Percentiles rank a stretch among this genome's conserved stretches.
Conservation (phyloP, 1,284 basidiomycete genomes). For the Veloporphyrellus conicus region DNA sequence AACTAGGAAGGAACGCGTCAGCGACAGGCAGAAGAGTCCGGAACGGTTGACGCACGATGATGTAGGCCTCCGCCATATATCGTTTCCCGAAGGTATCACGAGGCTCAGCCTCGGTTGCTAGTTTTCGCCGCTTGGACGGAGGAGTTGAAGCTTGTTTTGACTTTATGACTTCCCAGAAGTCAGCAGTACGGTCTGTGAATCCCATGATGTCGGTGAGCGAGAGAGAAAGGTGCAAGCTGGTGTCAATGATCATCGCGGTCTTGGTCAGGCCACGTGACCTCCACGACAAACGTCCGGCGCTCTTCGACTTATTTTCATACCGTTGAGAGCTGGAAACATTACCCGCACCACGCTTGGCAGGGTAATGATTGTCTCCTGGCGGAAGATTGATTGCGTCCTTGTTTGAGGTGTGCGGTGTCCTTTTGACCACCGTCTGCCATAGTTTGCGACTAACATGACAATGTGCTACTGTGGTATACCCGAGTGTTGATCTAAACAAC, state of each 20-base stretch:
- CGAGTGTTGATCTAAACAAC: neutral
- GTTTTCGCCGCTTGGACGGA: constrained; percentile 51
- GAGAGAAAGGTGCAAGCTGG: neutral
- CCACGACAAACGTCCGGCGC: neutral
- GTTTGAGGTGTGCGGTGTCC: constrained; percentile 69
- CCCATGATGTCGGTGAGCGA: constrained; percentile 38
- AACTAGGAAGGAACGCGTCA: constrained; percentile 43
- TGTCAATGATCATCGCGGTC: neutral
- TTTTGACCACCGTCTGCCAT: constrained; percentile 59
- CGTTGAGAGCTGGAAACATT: constrained; percentile 12
- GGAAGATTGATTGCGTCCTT: constrained; percentile 47
- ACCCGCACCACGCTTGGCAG: constrained; percentile 4
- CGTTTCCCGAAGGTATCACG: constrained; percentile 53
- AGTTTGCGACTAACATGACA: constrained; percentile 60
- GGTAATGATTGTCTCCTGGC: constrained; percentile 14
- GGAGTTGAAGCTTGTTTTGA: constrained; percentile 44
- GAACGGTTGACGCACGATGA: constrained; percentile 50
- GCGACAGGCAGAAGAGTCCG: neutral
- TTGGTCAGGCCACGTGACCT: constrained; percentile 24
- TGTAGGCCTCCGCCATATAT: constrained; percentile 69
- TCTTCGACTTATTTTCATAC: neutral
- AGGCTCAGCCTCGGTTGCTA: constrained; percentile 35
- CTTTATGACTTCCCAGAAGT: constrained; percentile 53
- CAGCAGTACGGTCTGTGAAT: constrained; percentile 51
- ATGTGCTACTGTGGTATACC: neutral